These are phyloP conservation scores for Penicillium daleae DNA, from an alignment of 495 filamentous ascomycete genomes.

Conservation along the genomic window DNA sequence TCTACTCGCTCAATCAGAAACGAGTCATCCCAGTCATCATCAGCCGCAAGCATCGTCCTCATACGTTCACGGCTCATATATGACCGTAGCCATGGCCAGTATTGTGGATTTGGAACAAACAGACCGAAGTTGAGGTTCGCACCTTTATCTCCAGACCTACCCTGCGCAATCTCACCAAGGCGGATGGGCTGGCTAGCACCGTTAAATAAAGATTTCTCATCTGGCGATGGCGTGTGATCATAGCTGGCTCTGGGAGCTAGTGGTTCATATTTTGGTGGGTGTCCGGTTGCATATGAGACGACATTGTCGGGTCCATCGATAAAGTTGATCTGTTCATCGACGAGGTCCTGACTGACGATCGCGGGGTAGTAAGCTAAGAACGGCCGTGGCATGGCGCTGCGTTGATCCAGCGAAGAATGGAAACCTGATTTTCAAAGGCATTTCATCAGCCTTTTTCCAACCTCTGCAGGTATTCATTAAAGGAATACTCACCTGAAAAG, in stretches of 20 bases:
- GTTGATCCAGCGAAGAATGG: neutral
- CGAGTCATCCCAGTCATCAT: constrained; percentile 36
- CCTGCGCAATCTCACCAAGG: constrained; percentile 46
- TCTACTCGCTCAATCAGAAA: constrained; percentile 1
- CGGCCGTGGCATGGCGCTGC: neutral
- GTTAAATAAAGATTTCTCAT: neutral
- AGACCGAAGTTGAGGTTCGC: constrained; percentile 55
- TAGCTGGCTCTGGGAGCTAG: constrained; percentile 13
- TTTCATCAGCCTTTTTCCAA: too few relatives aligned
- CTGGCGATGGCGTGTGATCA: neutral
- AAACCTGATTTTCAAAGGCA: neutral
- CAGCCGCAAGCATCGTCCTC: constrained; percentile 35
- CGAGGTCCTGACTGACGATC: neutral
- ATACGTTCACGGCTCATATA: constrained; percentile 43
- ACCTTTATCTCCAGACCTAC: constrained; percentile 55
- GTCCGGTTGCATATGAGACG: neutral
- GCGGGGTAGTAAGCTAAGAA: neutral
- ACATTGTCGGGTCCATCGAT: neutral
- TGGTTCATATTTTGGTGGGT: constrained; percentile 18
- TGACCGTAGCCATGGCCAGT: constrained; percentile 51
- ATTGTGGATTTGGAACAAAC: constrained; percentile 38
- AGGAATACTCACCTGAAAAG: neutral
- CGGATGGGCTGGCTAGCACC: constrained; percentile 13
- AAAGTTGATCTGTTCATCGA: neutral
- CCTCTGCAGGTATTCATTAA: too few relatives aligned